Conservation (phyloP, 768 basidiomycete species). For the Rhodotorula diobovata region DNA sequence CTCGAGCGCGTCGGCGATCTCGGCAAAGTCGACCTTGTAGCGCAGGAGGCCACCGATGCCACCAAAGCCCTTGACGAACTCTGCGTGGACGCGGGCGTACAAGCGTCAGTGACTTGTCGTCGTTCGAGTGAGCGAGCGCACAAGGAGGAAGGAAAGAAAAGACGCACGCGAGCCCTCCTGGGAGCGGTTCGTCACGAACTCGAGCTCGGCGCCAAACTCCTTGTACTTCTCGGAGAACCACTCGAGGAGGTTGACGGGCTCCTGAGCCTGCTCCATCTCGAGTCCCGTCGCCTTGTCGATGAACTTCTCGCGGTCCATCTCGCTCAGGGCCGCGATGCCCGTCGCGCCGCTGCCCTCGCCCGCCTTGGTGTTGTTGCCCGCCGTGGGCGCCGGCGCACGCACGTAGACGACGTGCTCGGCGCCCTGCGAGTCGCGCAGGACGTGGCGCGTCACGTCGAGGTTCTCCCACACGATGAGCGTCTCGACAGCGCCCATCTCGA, state of each 20-base stretch:
- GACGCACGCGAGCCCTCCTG: conserved; percentile 91
- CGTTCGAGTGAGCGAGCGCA: background rate
- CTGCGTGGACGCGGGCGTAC: background rate
- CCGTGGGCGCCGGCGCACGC: conserved; percentile 48
- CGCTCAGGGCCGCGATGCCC: conserved; percentile 46
- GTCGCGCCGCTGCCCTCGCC: conserved; percentile 10
- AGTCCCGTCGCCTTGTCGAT: conserved; percentile 85
- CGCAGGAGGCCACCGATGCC: conserved; percentile 92
- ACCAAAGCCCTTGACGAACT: conserved; percentile 97
- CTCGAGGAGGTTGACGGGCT: conserved; percentile 83
- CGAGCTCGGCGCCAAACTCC: conserved; percentile 90
- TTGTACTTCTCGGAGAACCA: conserved; percentile 99
- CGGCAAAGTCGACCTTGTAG: conserved; percentile 95
- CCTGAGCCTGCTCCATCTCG: conserved; percentile 86
- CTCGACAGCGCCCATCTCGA: conserved; percentile 94
- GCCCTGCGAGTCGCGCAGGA: conserved; percentile 73
- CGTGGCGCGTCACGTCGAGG: conserved; percentile 80
- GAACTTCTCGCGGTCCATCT: conserved; percentile 92
- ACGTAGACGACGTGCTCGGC: conserved; percentile 78
- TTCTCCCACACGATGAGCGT: conserved; percentile 99
- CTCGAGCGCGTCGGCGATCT: conserved; percentile 55
- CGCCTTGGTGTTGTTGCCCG: conserved; percentile 19
- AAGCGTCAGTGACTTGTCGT: background rate
- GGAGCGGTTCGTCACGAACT: conserved; percentile 82
- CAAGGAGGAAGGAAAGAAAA: conserved; percentile 50